Percentiles rank a stretch among this genome's conserved stretches.
phyloP scores from a whole-genome alignment of 2,329 filamentous ascomycete genomes.

The Elsinoe necatrix region DNA sequence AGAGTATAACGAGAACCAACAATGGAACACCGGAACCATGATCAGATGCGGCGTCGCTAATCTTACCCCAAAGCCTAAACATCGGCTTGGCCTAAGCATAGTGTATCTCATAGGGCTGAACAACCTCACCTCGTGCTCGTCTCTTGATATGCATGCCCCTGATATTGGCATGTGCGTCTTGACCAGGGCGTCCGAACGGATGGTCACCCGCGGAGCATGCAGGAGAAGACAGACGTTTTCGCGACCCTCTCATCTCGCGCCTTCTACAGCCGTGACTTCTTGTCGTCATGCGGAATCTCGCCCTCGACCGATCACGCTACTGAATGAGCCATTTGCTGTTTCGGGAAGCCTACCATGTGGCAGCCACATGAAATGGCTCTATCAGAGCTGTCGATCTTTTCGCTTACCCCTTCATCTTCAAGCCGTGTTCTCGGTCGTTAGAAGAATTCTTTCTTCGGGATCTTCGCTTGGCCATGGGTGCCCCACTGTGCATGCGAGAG shows the following conservation, averaged over 20 bases:
- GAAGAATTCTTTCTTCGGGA: background rate
- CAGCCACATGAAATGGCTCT: constrained; percentile 4
- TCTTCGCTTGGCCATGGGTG: background rate
- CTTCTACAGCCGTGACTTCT: background rate
- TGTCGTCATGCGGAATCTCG: constrained; percentile 2
- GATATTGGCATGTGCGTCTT: background rate
- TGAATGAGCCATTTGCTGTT: background rate
- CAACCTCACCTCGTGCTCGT: constrained; percentile 2
- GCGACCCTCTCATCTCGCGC: background rate
- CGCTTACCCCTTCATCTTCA: background rate
- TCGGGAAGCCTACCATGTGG: background rate
- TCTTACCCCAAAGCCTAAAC: constrained; percentile 7
- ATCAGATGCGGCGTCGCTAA: constrained; percentile 5
- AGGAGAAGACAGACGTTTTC: background rate
- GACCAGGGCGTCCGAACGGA: background rate
- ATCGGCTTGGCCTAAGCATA: constrained; percentile 5
- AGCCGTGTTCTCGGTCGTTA: background rate
- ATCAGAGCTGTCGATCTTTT: background rate
- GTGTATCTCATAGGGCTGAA: constrained; percentile 9
- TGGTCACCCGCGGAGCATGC: background rate
- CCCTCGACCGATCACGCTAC: background rate
- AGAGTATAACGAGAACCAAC: constrained; percentile 26
- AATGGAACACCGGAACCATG: background rate
- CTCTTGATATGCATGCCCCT: background rate
- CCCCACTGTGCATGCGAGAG: background rate